Base-by-base conservation (phyloP, 1,284 basidiomycete genomes). In the Rhodofomes roseus region DNA sequence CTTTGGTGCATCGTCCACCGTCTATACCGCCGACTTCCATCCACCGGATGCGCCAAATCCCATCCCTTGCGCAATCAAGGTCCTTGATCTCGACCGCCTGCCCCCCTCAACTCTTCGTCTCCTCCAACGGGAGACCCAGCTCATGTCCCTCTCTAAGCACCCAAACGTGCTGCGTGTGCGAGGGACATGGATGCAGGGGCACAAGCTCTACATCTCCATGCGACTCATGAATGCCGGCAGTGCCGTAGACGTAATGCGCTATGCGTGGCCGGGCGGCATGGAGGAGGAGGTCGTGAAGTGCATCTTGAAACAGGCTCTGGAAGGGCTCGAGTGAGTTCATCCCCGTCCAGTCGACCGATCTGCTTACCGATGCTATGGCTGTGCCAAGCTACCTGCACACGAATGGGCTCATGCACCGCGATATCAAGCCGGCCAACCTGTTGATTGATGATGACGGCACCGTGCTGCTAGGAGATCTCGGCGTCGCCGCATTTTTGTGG, bases 61-160 rank as follows among this genome's bases (percentile, higher is more conserved):
- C 23, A 77, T 81, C 40, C 83, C 89, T 6, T 93, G 90, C 66
- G 92, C 93, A 0, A 82, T 95, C 71, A 95, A 95, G 74, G 90
- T 96, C 56, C 84, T 95, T 57, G 92, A 96, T 70, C 85, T 96
- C 57, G 93, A 96, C 71, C 79, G 81, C 46, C 82, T 91, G 34
- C 85, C 88, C 0, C 87, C 78, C 1, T 81, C 80, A 52, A 84
- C 91, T 0, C 78, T 93, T 27, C 77, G 80, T 14, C 83, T 90
- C 41, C 80, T 95, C 11, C 86, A 89, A 64, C 81, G 92, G 56
- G 94, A 96, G 74, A 95, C 94, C 0, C 92, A 92, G 57, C 81
- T 96, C 51, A 96, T 96, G 94, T 93, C 92, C 2, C 80, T 96
- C 2, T 92, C 88, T n/a, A 96, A 96, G 70, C 93, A 96, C 65